A percentile compares a stretch with the other conserved stretches of the same genome.
phyloP scores from a whole-genome alignment of 2,329 filamentous ascomycete genomes.

The Knufia petricola region DNA sequence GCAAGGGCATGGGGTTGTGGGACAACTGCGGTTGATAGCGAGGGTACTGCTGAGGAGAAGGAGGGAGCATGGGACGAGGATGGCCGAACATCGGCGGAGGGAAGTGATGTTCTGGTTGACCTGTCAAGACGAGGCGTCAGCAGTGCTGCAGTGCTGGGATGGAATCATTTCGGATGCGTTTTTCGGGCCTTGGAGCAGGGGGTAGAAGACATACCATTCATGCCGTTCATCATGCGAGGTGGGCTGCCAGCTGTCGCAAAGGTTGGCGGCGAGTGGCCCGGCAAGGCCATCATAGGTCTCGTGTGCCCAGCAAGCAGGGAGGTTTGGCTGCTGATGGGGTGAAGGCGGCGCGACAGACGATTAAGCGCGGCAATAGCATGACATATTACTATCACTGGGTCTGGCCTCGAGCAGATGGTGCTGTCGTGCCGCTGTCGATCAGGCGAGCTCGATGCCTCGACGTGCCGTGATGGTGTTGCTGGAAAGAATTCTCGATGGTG shows the following conservation, averaged over 20 bases:
- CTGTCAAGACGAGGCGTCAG: constrained; percentile 8
- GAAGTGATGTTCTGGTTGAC: constrained; percentile 18
- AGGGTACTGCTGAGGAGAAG: constrained; percentile 9
- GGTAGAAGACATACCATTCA: too few relatives aligned
- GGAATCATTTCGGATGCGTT: background rate
- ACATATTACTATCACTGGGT: too few relatives aligned
- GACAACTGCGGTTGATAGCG: constrained; percentile 1
- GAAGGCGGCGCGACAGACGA: constrained; percentile 6
- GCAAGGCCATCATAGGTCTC: constrained; percentile 18
- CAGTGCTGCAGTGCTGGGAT: too few relatives aligned
- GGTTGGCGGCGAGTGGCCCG: constrained; percentile 18
- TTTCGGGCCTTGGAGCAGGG: background rate
- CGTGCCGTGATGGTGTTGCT: background rate
- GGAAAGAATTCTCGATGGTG: background rate
- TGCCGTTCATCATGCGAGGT: constrained; percentile 19
- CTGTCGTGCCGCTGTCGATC: background rate
- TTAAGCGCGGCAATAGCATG: constrained; percentile 6
- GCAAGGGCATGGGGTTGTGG: background rate
- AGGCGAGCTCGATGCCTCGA: background rate
- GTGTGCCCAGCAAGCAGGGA: background rate
- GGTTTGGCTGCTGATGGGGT: constrained; percentile 5
- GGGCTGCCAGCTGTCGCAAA: constrained; percentile 20
- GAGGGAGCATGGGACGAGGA: constrained; percentile 9
- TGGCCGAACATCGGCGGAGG: constrained; percentile 17
- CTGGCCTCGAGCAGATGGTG: background rate